A percentile compares a stretch with the other conserved stretches of the same genome.
These are phyloP conservation scores for Rhynchosporium secalis DNA, from an alignment of 2,329 filamentous ascomycete genomes.

Conservation along the genomic window DNA sequence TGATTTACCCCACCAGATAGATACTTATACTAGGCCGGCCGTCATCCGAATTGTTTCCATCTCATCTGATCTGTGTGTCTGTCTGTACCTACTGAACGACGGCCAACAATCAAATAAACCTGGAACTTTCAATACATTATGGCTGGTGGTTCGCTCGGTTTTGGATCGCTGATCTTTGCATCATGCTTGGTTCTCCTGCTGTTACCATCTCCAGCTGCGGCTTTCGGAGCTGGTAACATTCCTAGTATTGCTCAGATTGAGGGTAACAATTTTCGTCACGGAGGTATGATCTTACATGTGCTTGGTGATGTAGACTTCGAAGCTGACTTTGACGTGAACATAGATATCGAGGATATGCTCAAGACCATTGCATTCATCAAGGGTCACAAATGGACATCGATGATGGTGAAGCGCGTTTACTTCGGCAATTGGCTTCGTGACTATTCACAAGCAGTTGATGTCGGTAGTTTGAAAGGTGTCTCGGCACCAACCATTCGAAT, in stretches of 20 bases:
- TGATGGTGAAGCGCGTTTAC: slow-evolving; percentile 76
- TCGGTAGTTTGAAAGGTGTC: slow-evolving; percentile 75
- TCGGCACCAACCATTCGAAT: slow-evolving; percentile 77
- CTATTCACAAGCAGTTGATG: slow-evolving; percentile 82
- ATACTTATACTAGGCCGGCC: too few species aligned
- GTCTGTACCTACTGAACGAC: neutral
- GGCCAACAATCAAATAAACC: slow-evolving; percentile 14
- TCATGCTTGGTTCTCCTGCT: slow-evolving; percentile 55
- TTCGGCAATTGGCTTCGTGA: slow-evolving; percentile 86
- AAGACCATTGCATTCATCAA: slow-evolving; percentile 74
- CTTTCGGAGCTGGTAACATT: slow-evolving; percentile 71
- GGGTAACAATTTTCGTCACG: slow-evolving; percentile 69
- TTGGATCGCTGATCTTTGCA: slow-evolving; percentile 47
- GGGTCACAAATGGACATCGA: slow-evolving; percentile 81
- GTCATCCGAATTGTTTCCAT: too few species aligned
- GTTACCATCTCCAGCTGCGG: slow-evolving; percentile 56
- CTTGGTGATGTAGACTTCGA: neutral
- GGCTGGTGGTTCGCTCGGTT: slow-evolving; percentile 25
- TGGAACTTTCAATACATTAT: slow-evolving; percentile 22
- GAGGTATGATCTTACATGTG: slow-evolving; percentile 45
- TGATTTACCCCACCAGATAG: too few species aligned
- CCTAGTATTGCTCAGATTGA: slow-evolving; percentile 60
- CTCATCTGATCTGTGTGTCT: too few species aligned
- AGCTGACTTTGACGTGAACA: neutral
- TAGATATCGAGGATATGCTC: slow-evolving; percentile 79